Percentiles rank a stretch among this genome's conserved stretches.
Evolutionary conservation across 2,329 filamentous ascomycete genomes (phyloP).

Genomic region (Alternaria longipes): DNA sequence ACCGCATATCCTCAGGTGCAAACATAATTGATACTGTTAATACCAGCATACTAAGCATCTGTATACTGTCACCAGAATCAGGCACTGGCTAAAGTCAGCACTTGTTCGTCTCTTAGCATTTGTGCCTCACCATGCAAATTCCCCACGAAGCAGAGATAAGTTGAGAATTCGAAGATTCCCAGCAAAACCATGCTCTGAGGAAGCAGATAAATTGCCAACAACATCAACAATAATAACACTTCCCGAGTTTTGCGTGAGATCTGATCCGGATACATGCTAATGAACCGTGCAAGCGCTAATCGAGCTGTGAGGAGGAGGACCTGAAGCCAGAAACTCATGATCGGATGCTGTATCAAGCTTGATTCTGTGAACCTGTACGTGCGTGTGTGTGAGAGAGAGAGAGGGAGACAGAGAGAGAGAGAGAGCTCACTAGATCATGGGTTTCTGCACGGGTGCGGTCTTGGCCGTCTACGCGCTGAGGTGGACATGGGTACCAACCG

Average conservation of each 20-base stretch:
- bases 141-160: constrained; percentile 4
- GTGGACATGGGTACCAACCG: too few relatives aligned
- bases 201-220: constrained; percentile 6
- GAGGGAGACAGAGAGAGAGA: background rate
- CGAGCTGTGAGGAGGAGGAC: background rate
- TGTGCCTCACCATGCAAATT: constrained; percentile 7
- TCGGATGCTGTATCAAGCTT: constrained; percentile 1
- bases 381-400: too few relatives aligned
- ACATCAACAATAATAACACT: constrained; percentile 6
- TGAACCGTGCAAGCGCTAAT: constrained; percentile 4
- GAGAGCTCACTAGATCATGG: background rate
- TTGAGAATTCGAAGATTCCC: background rate
- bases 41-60: constrained; percentile 4
- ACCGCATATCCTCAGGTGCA: constrained; percentile 1
- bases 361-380: background rate
- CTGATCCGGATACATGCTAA: constrained; percentile 6
- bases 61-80: constrained; percentile 7
- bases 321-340: constrained; percentile 5
- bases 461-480: too few relatives aligned
- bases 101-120: constrained; percentile 3
- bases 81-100: constrained; percentile 6
- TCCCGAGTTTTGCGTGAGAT: constrained; percentile 7
- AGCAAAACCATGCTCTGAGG: constrained; percentile 1
- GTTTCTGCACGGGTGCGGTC: too few relatives aligned
- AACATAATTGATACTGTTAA: constrained; percentile 1